Evolutionary conservation across 164 flowering plant genomes (phyloP), one percentile per base, ranked within the genome.

Genomic region (Aristolochia californica): DNA sequence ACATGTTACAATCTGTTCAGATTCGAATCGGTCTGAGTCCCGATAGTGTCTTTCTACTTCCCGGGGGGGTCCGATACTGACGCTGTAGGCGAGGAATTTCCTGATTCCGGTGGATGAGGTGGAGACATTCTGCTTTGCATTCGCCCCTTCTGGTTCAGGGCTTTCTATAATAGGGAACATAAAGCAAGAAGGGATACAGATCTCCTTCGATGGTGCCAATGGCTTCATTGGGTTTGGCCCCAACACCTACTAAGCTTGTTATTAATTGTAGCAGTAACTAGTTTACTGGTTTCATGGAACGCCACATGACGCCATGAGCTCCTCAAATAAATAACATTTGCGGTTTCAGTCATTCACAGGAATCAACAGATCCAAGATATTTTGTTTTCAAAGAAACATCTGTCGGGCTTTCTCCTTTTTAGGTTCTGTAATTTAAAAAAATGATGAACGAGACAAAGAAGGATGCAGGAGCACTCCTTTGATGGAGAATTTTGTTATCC

Each of bases 51-150:
- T 21, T 85, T 91, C 48, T 81, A 84, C 67, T 83, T 91, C 68
- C 47, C 81, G n/a, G 26, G 83, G 77, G 1, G 98, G 95, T 30
- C 85, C 84, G 23, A 60, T 81, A 38, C 65, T 87, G 55, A 83
- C 94, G 43, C 80, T 91, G 0, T 95, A 96, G 7, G 96, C 96
- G 1, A 69, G 65, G 67, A 91, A 88, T 65, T 91, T 80, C 60
- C 63, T 91, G 64, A 85, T 91, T 11, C 97, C 97, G 11, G 91
- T 85, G 52, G 87, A 91, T 61, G 82, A 80, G 5, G 63, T 26
- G 69, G 96, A 96, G 0, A 85, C 84, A 2, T 91, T 85, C 57
- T 91, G 98, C 51, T 85, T 91, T 58, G 98, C 98, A 25, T 91
- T 91, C 66, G 94, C 98, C 5, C 71, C 87, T 10, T 74, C 96